phyloP scores from a whole-genome alignment of 257 asterid species.

The Jaltomata sinuosa region DNA sequence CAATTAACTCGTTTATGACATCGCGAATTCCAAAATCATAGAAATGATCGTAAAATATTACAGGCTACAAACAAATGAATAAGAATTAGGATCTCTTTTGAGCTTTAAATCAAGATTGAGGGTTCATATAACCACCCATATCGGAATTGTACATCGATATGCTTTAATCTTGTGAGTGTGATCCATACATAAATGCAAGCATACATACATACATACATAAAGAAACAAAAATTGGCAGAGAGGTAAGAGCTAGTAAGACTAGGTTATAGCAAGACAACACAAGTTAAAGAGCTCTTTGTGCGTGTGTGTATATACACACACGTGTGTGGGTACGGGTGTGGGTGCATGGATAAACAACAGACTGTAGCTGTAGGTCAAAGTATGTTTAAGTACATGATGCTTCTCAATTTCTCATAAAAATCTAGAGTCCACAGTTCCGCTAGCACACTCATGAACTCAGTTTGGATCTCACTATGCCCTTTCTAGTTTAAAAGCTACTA shows the following conservation, averaged over 20 bases:
- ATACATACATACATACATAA: background rate
- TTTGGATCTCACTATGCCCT: background rate
- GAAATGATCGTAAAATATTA: constrained; percentile 27
- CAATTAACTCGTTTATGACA: constrained; percentile 26
- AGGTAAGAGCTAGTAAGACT: background rate
- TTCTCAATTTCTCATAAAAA: background rate
- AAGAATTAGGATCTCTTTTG: background rate
- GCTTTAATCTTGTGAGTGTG: background rate
- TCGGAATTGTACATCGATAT: background rate
- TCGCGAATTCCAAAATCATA: constrained; percentile 34
- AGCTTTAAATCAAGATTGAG: background rate
- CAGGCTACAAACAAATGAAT: constrained; percentile 14
- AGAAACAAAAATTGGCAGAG: background rate
- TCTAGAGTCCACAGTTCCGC: background rate
- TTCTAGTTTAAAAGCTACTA: background rate
- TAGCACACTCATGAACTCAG: background rate
- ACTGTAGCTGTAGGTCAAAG: background rate
- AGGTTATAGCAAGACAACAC: background rate
- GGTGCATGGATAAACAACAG: background rate
- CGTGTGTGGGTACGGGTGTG: background rate
- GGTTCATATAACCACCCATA: background rate
- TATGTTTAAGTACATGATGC: background rate
- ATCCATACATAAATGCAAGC: background rate
- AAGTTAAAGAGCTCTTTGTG: background rate
- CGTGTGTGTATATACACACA: background rate